Base-by-base conservation (phyloP, 495 filamentous ascomycete species). In the Parmelia sp. region DNA sequence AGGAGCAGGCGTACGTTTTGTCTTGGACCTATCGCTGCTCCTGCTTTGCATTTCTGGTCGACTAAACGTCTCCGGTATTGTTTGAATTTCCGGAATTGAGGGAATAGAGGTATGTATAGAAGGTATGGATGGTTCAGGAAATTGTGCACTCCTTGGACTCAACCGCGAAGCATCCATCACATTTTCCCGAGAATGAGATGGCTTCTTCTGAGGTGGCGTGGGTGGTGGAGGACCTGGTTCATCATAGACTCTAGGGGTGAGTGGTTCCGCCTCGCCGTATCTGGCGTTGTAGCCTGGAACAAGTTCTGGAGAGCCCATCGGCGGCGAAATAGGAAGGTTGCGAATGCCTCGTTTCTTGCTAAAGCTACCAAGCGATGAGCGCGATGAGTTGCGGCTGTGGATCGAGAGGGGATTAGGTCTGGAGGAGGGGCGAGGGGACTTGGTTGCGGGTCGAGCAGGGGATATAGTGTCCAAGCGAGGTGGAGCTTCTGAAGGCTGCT, bases 311-410 rank as follows among this genome's bases (percentile, higher is more conserved):
- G 83, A 84, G 51, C 76, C 76, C 63, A 86, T 69, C 8, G 84
- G 84, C 23, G 82, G 81, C 33, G 83, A 85, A 63, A 88, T 87
- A 55, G 78, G 74, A 51, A 85, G 66, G 57, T 82, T 83, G 47
- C 82, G 79, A 33, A 85, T 69, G 19, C 79, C 77, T 65, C 74
- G 74, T 31, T 75, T 71, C 62, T 77, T 90, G 69, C 74, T 79
- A 23, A 73, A 70, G 49, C 72, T 78, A 17, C 80, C 80, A 36
- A 79, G 83, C 29, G 80, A 85, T n/a, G 82, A 80, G 56, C 86
- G 83, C 72, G 79, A 83, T 25, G 77, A 76, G 40, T 66, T 65
- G 25, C 63, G 70, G 60, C 70, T 71, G 39, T 68, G 62, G 12
- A 65, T 57, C 17, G 66, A 78, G 53, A 83, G 78, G 33, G 83